A percentile compares a stretch with the other conserved stretches of the same genome.
phyloP scores from a whole-genome alignment of 352 stramenopile species.

The Phytophthora fragariae region DNA sequence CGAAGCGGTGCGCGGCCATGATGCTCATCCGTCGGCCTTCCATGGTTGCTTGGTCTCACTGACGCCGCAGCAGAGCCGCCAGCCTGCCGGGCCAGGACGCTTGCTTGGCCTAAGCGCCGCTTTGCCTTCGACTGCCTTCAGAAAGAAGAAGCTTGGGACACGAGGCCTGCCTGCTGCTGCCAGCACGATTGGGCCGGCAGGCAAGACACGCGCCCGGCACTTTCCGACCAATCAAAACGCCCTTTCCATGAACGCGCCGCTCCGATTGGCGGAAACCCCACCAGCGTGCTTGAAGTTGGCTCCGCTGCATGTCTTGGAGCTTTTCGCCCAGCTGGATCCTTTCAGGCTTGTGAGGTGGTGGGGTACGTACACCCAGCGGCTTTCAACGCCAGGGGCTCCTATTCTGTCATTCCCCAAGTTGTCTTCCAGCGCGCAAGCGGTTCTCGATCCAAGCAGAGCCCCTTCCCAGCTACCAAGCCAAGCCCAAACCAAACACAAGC shows the following conservation, averaged over 20 bases:
- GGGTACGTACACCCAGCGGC: slow-evolving; percentile 26
- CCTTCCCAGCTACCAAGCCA: not conserved
- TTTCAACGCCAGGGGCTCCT: not conserved
- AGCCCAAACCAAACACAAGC: slow-evolving; percentile 12
- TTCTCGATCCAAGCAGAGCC: slow-evolving; percentile 24
- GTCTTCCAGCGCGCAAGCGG: slow-evolving; percentile 47
- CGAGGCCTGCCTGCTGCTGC: not conserved
- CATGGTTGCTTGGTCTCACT: slow-evolving; percentile 1
- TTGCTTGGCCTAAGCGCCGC: not conserved
- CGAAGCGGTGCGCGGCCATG: slow-evolving; percentile 41
- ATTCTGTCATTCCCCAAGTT: slow-evolving; percentile 61
- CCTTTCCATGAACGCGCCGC: slow-evolving; percentile 14
- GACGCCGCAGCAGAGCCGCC: too few relatives aligned
- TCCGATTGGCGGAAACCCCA: slow-evolving; percentile 26
- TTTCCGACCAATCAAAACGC: slow-evolving; percentile 24
- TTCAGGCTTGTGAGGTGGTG: slow-evolving; percentile 9
- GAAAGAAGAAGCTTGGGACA: not conserved
- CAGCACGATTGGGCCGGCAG: slow-evolving; percentile 14
- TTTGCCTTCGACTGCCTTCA: not conserved
- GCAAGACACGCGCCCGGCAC: too few relatives aligned
- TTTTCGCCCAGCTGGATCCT: slow-evolving; percentile 29
- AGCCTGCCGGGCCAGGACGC: too few relatives aligned
- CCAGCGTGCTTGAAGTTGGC: slow-evolving; percentile 42
- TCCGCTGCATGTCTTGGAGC: slow-evolving; percentile 36
- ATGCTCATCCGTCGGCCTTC: slow-evolving; percentile 8